A percentile compares a stretch with the other conserved stretches of the same genome.
These are phyloP conservation scores for Daphne laureola DNA, from an alignment of 441 rosid genomes.

Conservation along the genomic window DNA sequence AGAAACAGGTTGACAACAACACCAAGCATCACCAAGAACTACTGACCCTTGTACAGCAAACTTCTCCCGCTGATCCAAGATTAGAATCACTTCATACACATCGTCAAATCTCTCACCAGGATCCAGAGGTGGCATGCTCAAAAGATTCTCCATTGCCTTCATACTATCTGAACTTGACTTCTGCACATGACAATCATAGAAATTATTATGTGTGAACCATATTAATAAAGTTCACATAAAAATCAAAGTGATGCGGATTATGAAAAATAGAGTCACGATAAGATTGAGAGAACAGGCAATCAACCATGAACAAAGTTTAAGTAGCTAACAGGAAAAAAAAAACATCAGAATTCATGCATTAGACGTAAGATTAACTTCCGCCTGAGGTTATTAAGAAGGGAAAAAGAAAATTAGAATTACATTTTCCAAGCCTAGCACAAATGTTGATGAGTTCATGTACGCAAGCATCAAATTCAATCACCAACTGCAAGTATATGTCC, in stretches of 20 bases:
- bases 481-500: no score
- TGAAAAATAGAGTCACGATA: conserved; percentile 2
- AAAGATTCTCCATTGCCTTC: conserved; percentile 25
- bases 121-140: conserved; percentile 62
- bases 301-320: not conserved
- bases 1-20: no score
- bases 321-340: no score
- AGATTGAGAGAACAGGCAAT: not conserved
- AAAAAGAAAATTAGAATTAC: no score
- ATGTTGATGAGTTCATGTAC: no score
- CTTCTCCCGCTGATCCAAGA: conserved; percentile 87
- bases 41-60: conserved; percentile 73
- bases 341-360: no score
- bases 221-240: conserved; percentile 6
- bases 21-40: conserved; percentile 8
- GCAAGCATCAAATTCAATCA: no score
- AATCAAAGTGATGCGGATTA: conserved; percentile 2
- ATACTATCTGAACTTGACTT: conserved; percentile 28
- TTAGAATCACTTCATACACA: conserved; percentile 61
- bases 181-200: conserved; percentile 21
- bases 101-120: conserved; percentile 75
- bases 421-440: no score
- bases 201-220: conserved; percentile 7
- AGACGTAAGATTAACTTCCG: no score
- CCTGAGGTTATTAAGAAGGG: no score